Conservation (phyloP, 1,284 basidiomycete species). For the Ceratobasidium sp. region DNA sequence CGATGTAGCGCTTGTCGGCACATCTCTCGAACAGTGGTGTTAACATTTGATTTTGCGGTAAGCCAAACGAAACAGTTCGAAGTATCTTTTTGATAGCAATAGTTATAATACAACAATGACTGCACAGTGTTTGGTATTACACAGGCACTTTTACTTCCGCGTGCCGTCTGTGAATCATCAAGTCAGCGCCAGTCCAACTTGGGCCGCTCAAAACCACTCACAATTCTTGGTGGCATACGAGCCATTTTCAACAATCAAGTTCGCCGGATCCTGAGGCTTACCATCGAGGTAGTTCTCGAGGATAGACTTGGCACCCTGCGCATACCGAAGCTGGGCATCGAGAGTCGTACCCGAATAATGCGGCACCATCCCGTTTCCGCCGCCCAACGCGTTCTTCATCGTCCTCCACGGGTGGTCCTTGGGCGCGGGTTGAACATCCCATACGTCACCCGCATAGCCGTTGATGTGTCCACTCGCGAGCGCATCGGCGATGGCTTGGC, state of each 20-base stretch:
- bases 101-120: conserved; percentile 2
- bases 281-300: conserved; percentile 78
- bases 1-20: too few species aligned
- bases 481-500: conserved; percentile 80
- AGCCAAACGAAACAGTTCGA: background rate
- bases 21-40: too few species aligned
- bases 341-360: conserved; percentile 91
- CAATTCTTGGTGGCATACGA: conserved; percentile 58
- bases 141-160: conserved; percentile 17
- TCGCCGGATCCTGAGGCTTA: conserved; percentile 77
- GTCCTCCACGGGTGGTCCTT: conserved; percentile 88
- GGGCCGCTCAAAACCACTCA: conserved; percentile 19
- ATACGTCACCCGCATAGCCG: conserved; percentile 76
- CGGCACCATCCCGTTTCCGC: conserved; percentile 81
- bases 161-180: conserved; percentile 1
- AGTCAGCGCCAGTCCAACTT: background rate
- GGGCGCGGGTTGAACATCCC: conserved; percentile 87
- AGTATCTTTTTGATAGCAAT: background rate
- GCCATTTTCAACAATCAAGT: conserved; percentile 80
- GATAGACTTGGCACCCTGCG: conserved; percentile 81
- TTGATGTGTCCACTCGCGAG: conserved; percentile 80
- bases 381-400: conserved; percentile 81
- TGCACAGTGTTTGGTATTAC: background rate
- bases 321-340: conserved; percentile 92
- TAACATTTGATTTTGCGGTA: too few species aligned